Base-by-base conservation (phyloP, 306 rosid genomes). In the Inga leiocalycina region DNA sequence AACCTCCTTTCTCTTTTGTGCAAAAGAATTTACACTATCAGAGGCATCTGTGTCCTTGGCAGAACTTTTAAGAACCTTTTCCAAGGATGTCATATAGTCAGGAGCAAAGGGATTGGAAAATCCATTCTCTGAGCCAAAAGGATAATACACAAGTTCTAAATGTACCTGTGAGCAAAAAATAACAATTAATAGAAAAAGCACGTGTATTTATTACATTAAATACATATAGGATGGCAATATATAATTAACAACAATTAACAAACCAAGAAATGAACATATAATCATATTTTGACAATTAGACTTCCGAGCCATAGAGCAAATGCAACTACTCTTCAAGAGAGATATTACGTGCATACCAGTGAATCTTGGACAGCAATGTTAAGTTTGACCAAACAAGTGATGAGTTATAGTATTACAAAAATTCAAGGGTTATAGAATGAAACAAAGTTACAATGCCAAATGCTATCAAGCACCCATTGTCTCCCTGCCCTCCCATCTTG, bases 111-210 rank as follows among this genome's bases (percentile, higher is more conserved):
- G 99, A 71, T 96, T 96, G 76, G 90, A 79, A 83, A 91, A 82
- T 74, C 89, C 86, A 82, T 88, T 96, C 75, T 90, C 95, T 84
- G 78, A 86, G 85, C 97, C 99, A 70, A 34, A 85, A 34, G 99
- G 99, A 85, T 71, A 83, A 89, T 96, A 96, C 68, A 94, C 79
- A 77, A 96, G 97, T 90, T 96, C 99, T 91, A 96, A 86, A 76
- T 96, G 97, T 71, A 94, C 98, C 98, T 94, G 86, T 73, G 77
- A 86, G 59, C 77, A 49, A 77, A 75, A n/a, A 82, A 73, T 37
- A 82, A 78, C 7, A 27, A 71, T 75, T 62, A 81, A 79, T 66
- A 59, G 13, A 37, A 51, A 75, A 74, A 52, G 43, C 45, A 80
- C 75, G 69, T 75, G 81, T 77, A 17, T 78, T 62, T 77, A 56